Evolutionary conservation across 2,329 filamentous ascomycete species (phyloP).

Genomic region (Cercospora sp.): DNA sequence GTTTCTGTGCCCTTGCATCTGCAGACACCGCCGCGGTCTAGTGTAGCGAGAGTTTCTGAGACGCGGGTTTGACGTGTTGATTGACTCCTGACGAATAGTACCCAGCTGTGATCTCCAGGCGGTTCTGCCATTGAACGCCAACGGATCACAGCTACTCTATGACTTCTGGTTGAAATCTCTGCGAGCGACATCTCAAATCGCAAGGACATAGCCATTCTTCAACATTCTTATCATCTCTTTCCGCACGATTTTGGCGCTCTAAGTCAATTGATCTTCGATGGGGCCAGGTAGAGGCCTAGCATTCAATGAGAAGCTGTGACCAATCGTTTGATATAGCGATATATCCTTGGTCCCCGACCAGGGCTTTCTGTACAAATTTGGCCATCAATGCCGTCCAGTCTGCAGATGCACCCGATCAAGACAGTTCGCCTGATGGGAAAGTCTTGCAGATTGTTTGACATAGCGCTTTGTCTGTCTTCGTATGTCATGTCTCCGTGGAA

Average conservation of each 20-base stretch:
- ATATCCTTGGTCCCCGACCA: neutral
- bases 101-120: neutral
- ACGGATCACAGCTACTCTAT: neutral
- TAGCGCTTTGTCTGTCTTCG: neutral
- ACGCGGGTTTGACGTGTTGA: neutral
- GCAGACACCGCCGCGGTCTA: neutral
- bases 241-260: neutral
- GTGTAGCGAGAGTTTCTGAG: neutral
- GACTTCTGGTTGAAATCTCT: too few species aligned
- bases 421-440: neutral
- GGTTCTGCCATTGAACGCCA: neutral
- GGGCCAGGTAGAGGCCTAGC: neutral
- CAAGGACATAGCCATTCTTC: neutral
- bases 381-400: neutral
- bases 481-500: neutral
- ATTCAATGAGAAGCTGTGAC: neutral
- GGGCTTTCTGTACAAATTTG: neutral
- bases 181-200: neutral
- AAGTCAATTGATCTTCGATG: neutral
- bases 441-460: neutral
- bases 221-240: neutral
- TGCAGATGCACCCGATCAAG: neutral
- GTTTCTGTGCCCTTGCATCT: neutral
- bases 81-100: neutral
- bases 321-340: too few species aligned